Evolutionary conservation across 2,329 filamentous ascomycete species (phyloP).

Genomic region (Trichoderma sp.): DNA sequence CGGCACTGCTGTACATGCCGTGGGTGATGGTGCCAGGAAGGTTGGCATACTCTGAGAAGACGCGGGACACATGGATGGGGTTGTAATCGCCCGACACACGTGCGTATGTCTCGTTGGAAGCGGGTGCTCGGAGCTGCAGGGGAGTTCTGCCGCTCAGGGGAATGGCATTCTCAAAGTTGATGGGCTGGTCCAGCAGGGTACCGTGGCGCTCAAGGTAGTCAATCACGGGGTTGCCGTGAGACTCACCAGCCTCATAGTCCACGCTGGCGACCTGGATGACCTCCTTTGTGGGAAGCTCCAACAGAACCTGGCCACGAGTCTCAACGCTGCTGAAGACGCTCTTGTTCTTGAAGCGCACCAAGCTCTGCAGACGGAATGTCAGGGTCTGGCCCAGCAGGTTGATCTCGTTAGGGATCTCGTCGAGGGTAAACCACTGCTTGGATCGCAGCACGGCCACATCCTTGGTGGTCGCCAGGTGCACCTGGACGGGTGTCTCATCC

Average conservation of each 20-base stretch:
- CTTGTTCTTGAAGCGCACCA: slow-evolving; percentile 94
- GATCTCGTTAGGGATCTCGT: slow-evolving; percentile 67
- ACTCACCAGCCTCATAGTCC: slow-evolving; percentile 87
- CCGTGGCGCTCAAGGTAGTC: slow-evolving; percentile 95
- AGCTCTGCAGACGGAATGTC: slow-evolving; percentile 91
- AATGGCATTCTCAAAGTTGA: slow-evolving; percentile 97
- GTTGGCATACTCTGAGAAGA: slow-evolving; percentile 94
- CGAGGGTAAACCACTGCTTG: slow-evolving; percentile 96
- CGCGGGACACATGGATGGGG: slow-evolving; percentile 95
- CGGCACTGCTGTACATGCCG: slow-evolving; percentile 98
- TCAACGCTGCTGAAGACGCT: slow-evolving; percentile 87
- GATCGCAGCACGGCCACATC: slow-evolving; percentile 92
- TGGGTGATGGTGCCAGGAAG: slow-evolving; percentile 97
- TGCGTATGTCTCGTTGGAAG: slow-evolving; percentile 97
- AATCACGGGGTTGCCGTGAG: slow-evolving; percentile 93
- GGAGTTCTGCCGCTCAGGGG: slow-evolving; percentile 91
- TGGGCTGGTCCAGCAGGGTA: slow-evolving; percentile 88
- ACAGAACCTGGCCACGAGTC: slow-evolving; percentile 86
- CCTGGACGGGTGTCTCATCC: slow-evolving; percentile 90
- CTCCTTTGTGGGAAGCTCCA: slow-evolving; percentile 96
- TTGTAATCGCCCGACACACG: slow-evolving; percentile 98
- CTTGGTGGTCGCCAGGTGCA: slow-evolving; percentile 83
- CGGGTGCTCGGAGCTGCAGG: slow-evolving; percentile 83
- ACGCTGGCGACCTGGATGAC: slow-evolving; percentile 96
- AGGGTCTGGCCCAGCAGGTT: slow-evolving; percentile 91